These are phyloP conservation scores for Kwoniella heveanensis DNA, from an alignment of 768 basidiomycete genomes.

Conservation along the genomic window DNA sequence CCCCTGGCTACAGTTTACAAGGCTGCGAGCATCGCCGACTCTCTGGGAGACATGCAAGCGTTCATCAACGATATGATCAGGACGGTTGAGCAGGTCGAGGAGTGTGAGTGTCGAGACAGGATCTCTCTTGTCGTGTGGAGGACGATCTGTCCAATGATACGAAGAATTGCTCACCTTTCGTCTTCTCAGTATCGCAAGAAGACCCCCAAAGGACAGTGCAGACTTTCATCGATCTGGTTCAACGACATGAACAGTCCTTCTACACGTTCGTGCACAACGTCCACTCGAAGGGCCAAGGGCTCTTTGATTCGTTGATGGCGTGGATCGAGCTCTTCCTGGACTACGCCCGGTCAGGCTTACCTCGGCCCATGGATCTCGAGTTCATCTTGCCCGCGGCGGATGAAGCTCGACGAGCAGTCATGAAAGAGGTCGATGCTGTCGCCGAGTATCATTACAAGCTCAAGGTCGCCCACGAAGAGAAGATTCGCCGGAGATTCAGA, in stretches of 20 bases:
- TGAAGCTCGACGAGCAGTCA: conserved; percentile 71
- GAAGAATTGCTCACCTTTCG: background rate
- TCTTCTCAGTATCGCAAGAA: conserved; percentile 69
- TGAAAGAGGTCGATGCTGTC: conserved; percentile 84
- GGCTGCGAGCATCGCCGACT: conserved; percentile 95
- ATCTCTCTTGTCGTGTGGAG: background rate
- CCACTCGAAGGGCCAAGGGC: conserved; percentile 89
- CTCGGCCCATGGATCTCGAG: conserved; percentile 74
- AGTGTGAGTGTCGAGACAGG: conserved; percentile 61
- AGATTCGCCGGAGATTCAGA: conserved; percentile 81
- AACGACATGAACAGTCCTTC: conserved; percentile 92
- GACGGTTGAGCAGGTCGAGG: conserved; percentile 89
- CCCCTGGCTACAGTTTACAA: conserved; percentile 96
- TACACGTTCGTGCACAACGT: conserved; percentile 98
- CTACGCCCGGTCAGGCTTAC: conserved; percentile 83
- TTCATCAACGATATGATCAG: conserved; percentile 93
- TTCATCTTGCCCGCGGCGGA: conserved; percentile 83
- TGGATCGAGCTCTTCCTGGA: conserved; percentile 97
- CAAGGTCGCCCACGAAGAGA: conserved; percentile 89
- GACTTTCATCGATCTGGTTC: conserved; percentile 87
- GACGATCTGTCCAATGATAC: background rate
- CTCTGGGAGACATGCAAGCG: conserved; percentile 82
- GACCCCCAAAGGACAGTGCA: conserved; percentile 86
- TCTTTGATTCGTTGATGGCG: conserved; percentile 90
- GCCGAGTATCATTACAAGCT: conserved; percentile 91